A percentile compares a stretch with the other conserved stretches of the same genome.
phyloP scores from a whole-genome alignment of 148 eudicot species.

The Nepenthes gracilis region DNA sequence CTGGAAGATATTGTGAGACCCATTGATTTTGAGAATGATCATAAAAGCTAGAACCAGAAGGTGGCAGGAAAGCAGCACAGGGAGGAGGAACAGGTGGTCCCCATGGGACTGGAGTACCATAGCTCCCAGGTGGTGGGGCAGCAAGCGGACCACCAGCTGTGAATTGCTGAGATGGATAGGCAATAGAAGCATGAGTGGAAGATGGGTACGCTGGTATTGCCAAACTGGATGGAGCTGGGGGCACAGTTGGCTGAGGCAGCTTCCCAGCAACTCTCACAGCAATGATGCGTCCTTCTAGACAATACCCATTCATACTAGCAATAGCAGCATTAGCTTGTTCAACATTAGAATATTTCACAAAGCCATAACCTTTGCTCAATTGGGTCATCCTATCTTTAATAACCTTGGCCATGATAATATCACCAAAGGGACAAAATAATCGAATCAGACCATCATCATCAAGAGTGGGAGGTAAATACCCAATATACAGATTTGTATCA shows the following conservation, averaged over 20 bases:
- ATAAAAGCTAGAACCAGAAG: conserved; percentile 55
- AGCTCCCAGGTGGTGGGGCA: conserved; percentile 36
- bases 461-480: conserved; percentile 71
- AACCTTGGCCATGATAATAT: conserved; percentile 79
- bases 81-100: conserved; percentile 60
- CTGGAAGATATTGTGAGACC: conserved; percentile 50
- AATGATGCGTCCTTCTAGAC: conserved; percentile 60
- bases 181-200: conserved; percentile 29
- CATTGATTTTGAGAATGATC: conserved; percentile 41
- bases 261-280: conserved; percentile 94
- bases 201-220: conserved; percentile 36
- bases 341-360: conserved; percentile 73
- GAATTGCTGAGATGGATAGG: conserved; percentile 69
- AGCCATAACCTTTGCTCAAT: conserved; percentile 88
- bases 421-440: conserved; percentile 66
- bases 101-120: conserved; percentile 67
- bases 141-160: conserved; percentile 40
- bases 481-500: conserved; percentile 76
- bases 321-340: conserved; percentile 73
- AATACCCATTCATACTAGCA: conserved; percentile 65
- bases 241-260: conserved; percentile 62
- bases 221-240: conserved; percentile 52
- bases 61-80: conserved; percentile 47
- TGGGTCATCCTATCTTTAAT: conserved; percentile 61
- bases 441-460: conserved; percentile 72